Conservation (phyloP, 768 basidiomycete genomes). For the Rhizopogon vinicolor region DNA sequence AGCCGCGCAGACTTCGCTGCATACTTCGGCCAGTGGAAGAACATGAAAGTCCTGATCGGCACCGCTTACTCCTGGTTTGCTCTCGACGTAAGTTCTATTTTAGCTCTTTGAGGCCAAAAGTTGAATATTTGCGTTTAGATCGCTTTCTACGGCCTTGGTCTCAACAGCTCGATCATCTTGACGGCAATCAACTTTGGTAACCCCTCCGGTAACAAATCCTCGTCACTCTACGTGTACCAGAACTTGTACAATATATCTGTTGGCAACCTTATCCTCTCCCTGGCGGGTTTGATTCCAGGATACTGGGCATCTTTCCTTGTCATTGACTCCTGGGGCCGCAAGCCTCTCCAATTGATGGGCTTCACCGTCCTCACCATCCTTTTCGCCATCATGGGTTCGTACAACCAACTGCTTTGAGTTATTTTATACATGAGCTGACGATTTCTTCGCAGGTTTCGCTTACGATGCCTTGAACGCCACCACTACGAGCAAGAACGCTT, state of each 20-base stretch:
- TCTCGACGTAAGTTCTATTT: conserved; percentile 54
- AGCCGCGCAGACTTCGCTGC: conserved; percentile 58
- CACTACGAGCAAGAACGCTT: conserved; percentile 42
- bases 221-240: conserved; percentile 42
- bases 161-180: conserved; percentile 78
- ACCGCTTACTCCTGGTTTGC: conserved; percentile 87
- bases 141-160: conserved; percentile 84
- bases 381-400: conserved; percentile 66
- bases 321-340: conserved; percentile 78
- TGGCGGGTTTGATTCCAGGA: conserved; percentile 78
- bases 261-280: conserved; percentile 74
- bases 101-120: neutral
- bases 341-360: conserved; percentile 78
- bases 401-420: neutral
- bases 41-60: conserved; percentile 76
- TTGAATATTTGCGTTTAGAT: conserved; percentile 39
- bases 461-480: conserved; percentile 54
- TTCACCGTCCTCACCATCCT: conserved; percentile 62
- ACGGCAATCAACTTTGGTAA: conserved; percentile 63
- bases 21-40: conserved; percentile 72
- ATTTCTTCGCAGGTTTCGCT: conserved; percentile 48
- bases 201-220: conserved; percentile 21
- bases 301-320: conserved; percentile 56
- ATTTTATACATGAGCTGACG: neutral
- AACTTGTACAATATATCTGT: conserved; percentile 61